Evolutionary conservation across 768 basidiomycete genomes (phyloP), one percentile per base, ranked within the genome.

Genomic region (Lactifluus piperatus): DNA sequence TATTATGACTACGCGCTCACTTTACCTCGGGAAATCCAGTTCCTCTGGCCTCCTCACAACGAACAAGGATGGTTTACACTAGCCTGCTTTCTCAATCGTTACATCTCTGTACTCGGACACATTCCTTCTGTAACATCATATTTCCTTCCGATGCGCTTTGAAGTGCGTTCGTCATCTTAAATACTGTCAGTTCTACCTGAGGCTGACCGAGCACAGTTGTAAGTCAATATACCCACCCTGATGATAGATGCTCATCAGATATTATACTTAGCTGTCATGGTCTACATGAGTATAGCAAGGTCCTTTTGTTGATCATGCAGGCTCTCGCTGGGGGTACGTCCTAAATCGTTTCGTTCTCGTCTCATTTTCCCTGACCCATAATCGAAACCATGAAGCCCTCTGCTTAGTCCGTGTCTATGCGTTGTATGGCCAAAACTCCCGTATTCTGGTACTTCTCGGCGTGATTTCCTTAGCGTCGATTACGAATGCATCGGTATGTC

Each of bases 71-170:
- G 64, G 20, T 75, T 76, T 46, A 71, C 78, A 2, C 71, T 71
- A 20, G 72, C 75, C 64, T 81, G 80, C 66, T 74, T 79, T 46
- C 52, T 79, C 41, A 79, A 79, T 58, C 77, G 81, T 9, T 82
- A 82, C 56, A 64, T 77, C 41, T 71, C 77, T 1, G 68, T 78
- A 47, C 68, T 79, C 32, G 76, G 74, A 5, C 60, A 66, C 29
- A 60, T 68, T 8, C 66, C 65, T 0, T 45, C 67, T 20, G 64
- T 63, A 29, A 58, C 55, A 2, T 66, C 64, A 22, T 68, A 68
- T 53, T 68, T 69, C 16, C 8, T 20, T 11, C 10, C 4, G 7
- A 4, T 7, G 14, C 26, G 11, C 30, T 6, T 14, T 18, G 0
- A 1, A 13, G 57, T 58, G 51, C 51, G 57, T 58, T 13, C 13